Evolutionary conservation across 2,329 filamentous ascomycete genomes (phyloP), one percentile per base, ranked within the genome.

Genomic region (Cryphonectria nitschkei): DNA sequence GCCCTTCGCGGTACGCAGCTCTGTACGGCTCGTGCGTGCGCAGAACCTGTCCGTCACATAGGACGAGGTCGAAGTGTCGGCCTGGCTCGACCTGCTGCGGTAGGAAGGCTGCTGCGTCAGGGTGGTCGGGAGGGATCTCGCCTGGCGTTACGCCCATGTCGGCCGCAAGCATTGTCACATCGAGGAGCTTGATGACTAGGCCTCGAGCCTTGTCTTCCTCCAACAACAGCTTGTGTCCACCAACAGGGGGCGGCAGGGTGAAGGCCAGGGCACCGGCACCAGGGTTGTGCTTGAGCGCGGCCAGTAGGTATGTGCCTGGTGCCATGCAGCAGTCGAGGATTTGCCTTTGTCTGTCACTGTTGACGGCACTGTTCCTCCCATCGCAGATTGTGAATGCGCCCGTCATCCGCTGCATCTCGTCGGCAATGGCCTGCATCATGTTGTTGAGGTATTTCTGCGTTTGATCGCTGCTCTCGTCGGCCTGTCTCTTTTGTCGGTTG

Each of bases 81-180:
- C 56, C 56, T 29, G 56, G 56, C 56, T n/a, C 29, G 14, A 74
- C 8, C 32, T 69, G 61, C 0, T 16, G 56, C 0, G 26, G 63
- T 43, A 67, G 22, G 61, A 83, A 83, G 16, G 73, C 72, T 0
- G 29, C 26, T 1, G 73, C 68, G 19, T 82, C 78, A 0, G 78
- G 79, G 34, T 82, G 79, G 1, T 76, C 74, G 0, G 50, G 14
- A 0, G 82, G 81, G 4, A 84, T 76, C 1, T 77, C 71, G n/a
- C 26, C 60, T 9, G 65, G 29, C 0, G 70, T 4, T 39, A 73
- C 22, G 2, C 82, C 83, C 79, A 87, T 84, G 52, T 88, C 86
- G 0, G 74, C 78, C 3, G 82, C 83, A 0, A 88, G 79, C 82
- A 88, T 85, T 0, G 84, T 88, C 67, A 88, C 77, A 74, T 89